Evolutionary conservation across 768 basidiomycete genomes (phyloP), one percentile per base, ranked within the genome.

Genomic region (Mycena kentingensis): DNA sequence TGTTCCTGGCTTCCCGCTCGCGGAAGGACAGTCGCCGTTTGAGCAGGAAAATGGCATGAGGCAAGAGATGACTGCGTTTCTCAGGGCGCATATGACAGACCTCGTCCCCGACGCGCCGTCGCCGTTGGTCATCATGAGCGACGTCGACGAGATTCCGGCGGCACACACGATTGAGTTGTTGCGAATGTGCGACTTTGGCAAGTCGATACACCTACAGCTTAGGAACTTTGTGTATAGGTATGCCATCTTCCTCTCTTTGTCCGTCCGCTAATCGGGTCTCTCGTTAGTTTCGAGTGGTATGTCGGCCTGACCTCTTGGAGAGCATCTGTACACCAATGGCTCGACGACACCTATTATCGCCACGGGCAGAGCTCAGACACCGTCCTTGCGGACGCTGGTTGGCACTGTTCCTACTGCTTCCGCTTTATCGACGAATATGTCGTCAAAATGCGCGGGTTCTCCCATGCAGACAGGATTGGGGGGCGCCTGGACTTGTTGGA

Each of bases 341-440:
- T 55, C n/a, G 54, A 63, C n/a, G 60, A 64, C 26, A 72, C 64
- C 45, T 73, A 64, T 50, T 83, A 83, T 61, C 71, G 74, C 25
- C 81, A 81, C 60, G 77, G 77, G 18, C 75, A 78, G 63, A 72
- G 74, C 46, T 70, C 70, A 8, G 73, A 82, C 43, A 62, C 65
- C 31, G 67, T 79, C 8, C 76, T 86, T 29, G 79, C 81, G 19
- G 82, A 86, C 63, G 70, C 82, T n/a, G 84, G 83, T 1, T 86
- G 83, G 83, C 83, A 86, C 60, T 85, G 83, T 68, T 81, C 80
- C 51, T 85, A 80, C 69, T 85, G 84, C 67, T 87, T 85, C 74
- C 72, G 78, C 37, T 77, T 78, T 12, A 70, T 85, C 43, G 65
- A 73, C 7, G 83, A 87, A 63, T 84, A 82, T 56, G 67, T 75